Percentiles rank a stretch among this genome's conserved stretches.
Evolutionary conservation across 2,329 filamentous ascomycete species (phyloP).

Genomic region (Scytalidium sp.): DNA sequence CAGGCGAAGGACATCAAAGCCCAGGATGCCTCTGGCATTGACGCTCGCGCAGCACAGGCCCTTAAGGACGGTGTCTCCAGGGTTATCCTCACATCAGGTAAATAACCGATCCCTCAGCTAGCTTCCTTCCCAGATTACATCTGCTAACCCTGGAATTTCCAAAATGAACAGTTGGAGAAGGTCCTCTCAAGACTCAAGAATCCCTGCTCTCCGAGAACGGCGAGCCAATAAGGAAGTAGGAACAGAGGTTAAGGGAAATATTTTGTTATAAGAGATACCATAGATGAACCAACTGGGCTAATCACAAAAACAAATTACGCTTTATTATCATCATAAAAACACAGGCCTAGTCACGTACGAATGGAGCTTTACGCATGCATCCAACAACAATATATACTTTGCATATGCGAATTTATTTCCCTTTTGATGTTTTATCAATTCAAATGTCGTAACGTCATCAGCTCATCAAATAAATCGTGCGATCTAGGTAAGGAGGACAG

Average conservation of each 20-base stretch:
- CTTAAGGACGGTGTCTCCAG: conserved; percentile 79
- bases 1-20: conserved; percentile 53
- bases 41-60: conserved; percentile 60
- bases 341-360: no score
- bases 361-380: no score
- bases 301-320: no score
- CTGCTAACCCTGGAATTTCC: not conserved
- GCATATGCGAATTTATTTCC: no score
- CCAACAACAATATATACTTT: no score
- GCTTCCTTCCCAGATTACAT: not conserved
- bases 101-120: not conserved
- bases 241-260: not conserved
- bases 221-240: conserved; percentile 22
- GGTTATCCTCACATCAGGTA: conserved; percentile 70
- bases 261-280: not conserved
- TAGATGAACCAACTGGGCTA: no score
- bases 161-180: conserved; percentile 74
- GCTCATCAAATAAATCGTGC: no score
- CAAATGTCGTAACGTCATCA: no score
- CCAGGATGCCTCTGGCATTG: conserved; percentile 53
- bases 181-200: conserved; percentile 76
- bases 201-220: conserved; percentile 70
- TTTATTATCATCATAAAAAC: no score
- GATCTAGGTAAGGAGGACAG: no score
- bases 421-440: no score